A percentile compares a stretch with the other conserved stretches of the same genome.
phyloP scores from a whole-genome alignment of 148 eudicot species.

The Amaranthus palmeri region DNA sequence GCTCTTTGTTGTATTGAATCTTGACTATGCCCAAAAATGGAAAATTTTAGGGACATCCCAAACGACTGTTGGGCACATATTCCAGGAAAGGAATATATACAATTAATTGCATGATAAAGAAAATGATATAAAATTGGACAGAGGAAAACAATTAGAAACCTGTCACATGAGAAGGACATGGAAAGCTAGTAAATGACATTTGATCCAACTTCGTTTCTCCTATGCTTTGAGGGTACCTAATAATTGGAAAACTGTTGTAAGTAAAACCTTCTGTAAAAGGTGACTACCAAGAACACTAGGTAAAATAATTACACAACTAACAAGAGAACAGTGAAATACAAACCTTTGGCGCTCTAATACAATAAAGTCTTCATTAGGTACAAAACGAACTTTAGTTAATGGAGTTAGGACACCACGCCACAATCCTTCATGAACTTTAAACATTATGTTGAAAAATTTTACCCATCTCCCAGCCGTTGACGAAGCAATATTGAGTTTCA shows the following conservation, averaged over 20 bases:
- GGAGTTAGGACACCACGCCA: constrained; percentile 68
- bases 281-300: not conserved
- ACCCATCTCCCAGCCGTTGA: constrained; percentile 65
- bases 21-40: no score
- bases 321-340: constrained; percentile 8
- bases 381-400: constrained; percentile 50
- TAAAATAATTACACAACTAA: not conserved
- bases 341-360: constrained; percentile 53
- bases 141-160: constrained; percentile 34
- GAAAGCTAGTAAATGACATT: constrained; percentile 76
- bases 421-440: constrained; percentile 41
- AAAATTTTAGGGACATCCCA: no score
- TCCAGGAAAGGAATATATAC: not conserved
- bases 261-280: constrained; percentile 4
- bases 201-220: constrained; percentile 55
- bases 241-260: not conserved
- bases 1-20: no score
- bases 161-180: constrained; percentile 63
- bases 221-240: constrained; percentile 30
- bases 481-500: constrained; percentile 46
- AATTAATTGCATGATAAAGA: not conserved
- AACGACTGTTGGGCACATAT: no score
- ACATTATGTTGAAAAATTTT: constrained; percentile 41
- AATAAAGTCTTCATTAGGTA: constrained; percentile 51
- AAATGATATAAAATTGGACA: no score